These are phyloP conservation scores for Tolypocladium guangdongense DNA, from an alignment of 2,329 filamentous ascomycete genomes.

Conservation along the genomic window DNA sequence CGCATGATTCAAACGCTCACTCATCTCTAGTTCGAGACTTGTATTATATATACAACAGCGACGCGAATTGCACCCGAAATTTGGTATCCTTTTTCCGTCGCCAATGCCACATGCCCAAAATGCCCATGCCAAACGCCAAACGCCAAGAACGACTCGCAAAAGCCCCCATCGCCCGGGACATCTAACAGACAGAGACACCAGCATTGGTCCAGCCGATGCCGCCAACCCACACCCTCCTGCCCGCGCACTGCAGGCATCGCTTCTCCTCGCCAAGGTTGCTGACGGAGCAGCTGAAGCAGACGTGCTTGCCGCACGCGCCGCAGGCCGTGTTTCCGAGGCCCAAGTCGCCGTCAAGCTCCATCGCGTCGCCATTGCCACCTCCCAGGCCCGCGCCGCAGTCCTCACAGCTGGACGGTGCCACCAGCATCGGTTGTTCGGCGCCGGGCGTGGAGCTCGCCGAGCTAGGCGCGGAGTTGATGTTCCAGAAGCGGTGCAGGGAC, in stretches of 20 bases:
- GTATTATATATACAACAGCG: not conserved
- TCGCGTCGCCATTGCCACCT: slow-evolving; percentile 16
- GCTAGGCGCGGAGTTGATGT: slow-evolving; percentile 30
- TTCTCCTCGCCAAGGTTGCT: slow-evolving; percentile 44
- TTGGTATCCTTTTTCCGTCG: not conserved
- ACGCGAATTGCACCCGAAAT: not conserved
- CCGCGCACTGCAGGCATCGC: slow-evolving; percentile 42
- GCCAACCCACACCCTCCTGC: slow-evolving; percentile 16
- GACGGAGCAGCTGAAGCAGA: slow-evolving; percentile 49
- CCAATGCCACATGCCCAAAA: not conserved
- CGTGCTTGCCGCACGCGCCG: slow-evolving; percentile 39
- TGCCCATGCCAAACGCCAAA: not conserved
- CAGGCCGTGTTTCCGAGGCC: slow-evolving; percentile 26
- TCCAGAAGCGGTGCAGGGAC: slow-evolving; percentile 52
- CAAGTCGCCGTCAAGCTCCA: slow-evolving; percentile 25
- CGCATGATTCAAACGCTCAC: not conserved
- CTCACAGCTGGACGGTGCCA: slow-evolving; percentile 32
- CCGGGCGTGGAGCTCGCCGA: slow-evolving; percentile 13
- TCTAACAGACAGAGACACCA: slow-evolving; percentile 12
- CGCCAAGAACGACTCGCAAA: not conserved
- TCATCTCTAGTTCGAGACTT: not conserved
- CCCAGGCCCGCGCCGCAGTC: slow-evolving; percentile 35
- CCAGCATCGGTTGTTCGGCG: slow-evolving; percentile 5
- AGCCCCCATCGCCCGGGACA: not conserved
- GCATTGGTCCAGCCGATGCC: slow-evolving; percentile 9